These are phyloP conservation scores for Cryptococcus deneoformans DNA, from an alignment of 1,284 basidiomycete genomes.

Conservation along the genomic window DNA sequence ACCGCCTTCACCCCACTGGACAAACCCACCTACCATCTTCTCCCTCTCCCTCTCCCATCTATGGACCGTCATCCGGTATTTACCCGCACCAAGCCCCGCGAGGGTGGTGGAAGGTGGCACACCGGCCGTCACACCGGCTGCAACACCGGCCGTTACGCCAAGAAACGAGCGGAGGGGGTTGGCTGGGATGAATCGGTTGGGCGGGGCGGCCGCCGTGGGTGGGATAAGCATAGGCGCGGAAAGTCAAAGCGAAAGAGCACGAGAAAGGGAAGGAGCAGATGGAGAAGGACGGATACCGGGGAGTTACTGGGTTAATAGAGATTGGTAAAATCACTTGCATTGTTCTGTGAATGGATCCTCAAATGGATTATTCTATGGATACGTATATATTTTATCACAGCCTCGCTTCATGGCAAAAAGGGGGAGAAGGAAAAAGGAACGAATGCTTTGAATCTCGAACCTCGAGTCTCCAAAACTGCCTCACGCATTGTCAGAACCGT, in stretches of 20 bases:
- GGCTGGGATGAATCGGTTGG: neutral
- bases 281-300: neutral
- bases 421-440: no score
- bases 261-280: neutral
- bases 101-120: neutral
- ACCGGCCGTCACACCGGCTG: neutral
- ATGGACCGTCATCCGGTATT: neutral
- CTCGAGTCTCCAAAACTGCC: no score
- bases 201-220: neutral
- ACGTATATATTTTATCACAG: no score
- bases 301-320: neutral
- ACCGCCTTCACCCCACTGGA: neutral
- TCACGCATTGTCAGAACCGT: no score
- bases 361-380: no score
- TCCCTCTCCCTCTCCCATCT: neutral
- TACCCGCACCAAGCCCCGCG: neutral
- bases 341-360: no score
- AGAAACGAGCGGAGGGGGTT: no score
- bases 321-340: no score
- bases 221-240: neutral
- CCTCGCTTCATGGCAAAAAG: no score
- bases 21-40: neutral
- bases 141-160: neutral
- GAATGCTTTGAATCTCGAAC: no score
- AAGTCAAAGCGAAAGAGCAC: neutral